These are phyloP conservation scores for Globisporangium heterothallicum DNA, from an alignment of 352 stramenopile genomes.

Conservation along the genomic window DNA sequence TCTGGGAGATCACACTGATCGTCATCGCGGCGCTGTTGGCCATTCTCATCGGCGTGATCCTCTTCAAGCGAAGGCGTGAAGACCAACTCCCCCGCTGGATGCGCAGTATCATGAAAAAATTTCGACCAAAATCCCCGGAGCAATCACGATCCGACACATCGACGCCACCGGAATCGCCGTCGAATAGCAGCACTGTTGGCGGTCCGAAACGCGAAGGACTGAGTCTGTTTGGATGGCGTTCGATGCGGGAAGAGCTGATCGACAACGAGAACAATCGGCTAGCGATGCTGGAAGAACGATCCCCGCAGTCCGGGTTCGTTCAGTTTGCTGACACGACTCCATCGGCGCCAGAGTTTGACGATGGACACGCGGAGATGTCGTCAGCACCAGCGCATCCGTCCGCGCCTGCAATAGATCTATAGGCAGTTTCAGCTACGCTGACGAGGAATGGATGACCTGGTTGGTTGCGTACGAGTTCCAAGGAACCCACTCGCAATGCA, in stretches of 20 bases:
- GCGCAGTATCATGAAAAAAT: background rate
- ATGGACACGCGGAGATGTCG: background rate
- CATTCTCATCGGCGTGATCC: slow-evolving; percentile 3
- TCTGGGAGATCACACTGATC: slow-evolving; percentile 10
- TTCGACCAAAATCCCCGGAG: background rate
- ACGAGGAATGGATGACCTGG: no score
- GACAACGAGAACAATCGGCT: slow-evolving; percentile 13
- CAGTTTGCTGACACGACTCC: slow-evolving; percentile 6
- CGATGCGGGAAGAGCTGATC: slow-evolving; percentile 19
- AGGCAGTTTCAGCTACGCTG: background rate
- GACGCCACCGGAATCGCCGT: background rate
- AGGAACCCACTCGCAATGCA: no score
- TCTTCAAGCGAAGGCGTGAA: slow-evolving; percentile 1
- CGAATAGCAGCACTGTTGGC: background rate
- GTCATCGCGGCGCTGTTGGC: slow-evolving; percentile 2
- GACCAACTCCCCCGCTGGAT: background rate
- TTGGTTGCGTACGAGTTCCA: background rate
- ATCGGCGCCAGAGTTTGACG: slow-evolving; percentile 3
- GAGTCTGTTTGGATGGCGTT: slow-evolving; percentile 16
- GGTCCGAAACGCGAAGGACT: slow-evolving; percentile 6
- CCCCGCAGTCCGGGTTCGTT: background rate
- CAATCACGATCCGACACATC: background rate
- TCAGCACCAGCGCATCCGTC: background rate
- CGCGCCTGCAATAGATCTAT: background rate
- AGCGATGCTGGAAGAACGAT: background rate